These are phyloP conservation scores for Chrysoporthe deuterocubensis DNA, from an alignment of 2,329 filamentous ascomycete genomes.

Conservation along the genomic window DNA sequence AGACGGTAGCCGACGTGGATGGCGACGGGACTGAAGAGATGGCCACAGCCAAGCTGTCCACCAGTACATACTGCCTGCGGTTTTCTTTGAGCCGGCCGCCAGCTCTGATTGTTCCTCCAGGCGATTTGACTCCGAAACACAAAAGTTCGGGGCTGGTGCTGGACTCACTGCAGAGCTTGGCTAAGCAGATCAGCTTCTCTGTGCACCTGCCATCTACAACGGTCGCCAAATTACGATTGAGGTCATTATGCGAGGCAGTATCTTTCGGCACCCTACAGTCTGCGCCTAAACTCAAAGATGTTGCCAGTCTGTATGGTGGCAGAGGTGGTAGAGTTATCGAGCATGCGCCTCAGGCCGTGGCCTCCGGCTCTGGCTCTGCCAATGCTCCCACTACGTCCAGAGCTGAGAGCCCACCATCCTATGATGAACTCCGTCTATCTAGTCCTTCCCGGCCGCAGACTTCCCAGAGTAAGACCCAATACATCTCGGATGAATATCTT, in stretches of 20 bases:
- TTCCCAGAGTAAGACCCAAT: conserved; percentile 9
- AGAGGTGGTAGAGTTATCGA: conserved; percentile 23
- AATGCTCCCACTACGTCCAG: neutral
- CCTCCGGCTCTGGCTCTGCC: neutral
- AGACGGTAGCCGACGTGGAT: neutral
- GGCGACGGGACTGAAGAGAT: neutral
- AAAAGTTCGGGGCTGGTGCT: conserved; percentile 13
- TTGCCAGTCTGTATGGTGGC: conserved; percentile 23
- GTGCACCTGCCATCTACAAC: conserved; percentile 7
- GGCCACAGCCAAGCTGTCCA: conserved; percentile 7
- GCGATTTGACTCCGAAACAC: conserved; percentile 19
- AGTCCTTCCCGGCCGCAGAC: neutral
- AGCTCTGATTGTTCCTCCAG: conserved; percentile 9
- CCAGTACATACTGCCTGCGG: conserved; percentile 11
- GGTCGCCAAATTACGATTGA: neutral
- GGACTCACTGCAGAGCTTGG: conserved; percentile 10
- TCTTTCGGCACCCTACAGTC: conserved; percentile 14
- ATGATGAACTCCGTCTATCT: conserved; percentile 3
- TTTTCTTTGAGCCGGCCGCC: conserved; percentile 7
- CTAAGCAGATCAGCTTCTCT: conserved; percentile 6
- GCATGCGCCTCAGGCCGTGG: neutral
- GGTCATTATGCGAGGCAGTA: conserved; percentile 8
- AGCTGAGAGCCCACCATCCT: conserved; percentile 15
- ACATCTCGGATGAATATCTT: neutral
- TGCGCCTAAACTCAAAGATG: conserved; percentile 13